Base-by-base conservation (phyloP, 2,329 filamentous ascomycete genomes). In the Macroventuria anomochaeta region DNA sequence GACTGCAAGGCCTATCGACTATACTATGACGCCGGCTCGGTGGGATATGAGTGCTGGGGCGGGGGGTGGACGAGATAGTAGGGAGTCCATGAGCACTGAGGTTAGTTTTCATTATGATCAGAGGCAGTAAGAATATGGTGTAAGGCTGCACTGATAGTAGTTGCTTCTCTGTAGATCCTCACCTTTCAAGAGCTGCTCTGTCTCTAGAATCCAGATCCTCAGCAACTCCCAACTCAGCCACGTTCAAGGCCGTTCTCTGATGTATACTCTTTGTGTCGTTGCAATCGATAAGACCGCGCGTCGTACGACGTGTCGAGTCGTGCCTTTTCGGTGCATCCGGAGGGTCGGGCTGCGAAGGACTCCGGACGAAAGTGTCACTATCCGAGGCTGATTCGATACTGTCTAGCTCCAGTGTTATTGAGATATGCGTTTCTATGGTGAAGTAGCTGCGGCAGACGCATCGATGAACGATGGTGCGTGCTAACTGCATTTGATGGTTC, bases 241-340 rank as follows among this genome's bases (percentile, higher is more conserved):
- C 23, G 23, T 5, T 25, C 23, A 25, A 25, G 23, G 23, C 23
- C 8, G 8, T 25, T 25, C n/a, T 25, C 23, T 25, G 23, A 25
- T n/a, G n/a, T n/a, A n/a, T 29, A 11, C 28, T 29, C 6, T 29
- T 29, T 18, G 13, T n/a, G 20, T 7, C 17, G n/a, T 7, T 7
- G 39, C 26, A 12, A 13, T 39, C n/a, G 34, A 11, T 32, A 21
- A n/a, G 26, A 47, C 34, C 44, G 36, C 44, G 44, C 44, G 44
- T 32, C 34, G 18, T 20, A 17, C 11, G n/a, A 28, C 32, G 34
- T 26, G 26, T 46, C 10, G 33, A 25, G 21, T 13, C 15, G 23
- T 13, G 43, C 43, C 37, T 32, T 12, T 23, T 7, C 15, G 43
- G 25, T 17, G 25, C 23, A 17, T n/a, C 31, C 43, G 36, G 44